Conservation (phyloP, 1,284 basidiomycete genomes). For the Trametes versicolor region DNA sequence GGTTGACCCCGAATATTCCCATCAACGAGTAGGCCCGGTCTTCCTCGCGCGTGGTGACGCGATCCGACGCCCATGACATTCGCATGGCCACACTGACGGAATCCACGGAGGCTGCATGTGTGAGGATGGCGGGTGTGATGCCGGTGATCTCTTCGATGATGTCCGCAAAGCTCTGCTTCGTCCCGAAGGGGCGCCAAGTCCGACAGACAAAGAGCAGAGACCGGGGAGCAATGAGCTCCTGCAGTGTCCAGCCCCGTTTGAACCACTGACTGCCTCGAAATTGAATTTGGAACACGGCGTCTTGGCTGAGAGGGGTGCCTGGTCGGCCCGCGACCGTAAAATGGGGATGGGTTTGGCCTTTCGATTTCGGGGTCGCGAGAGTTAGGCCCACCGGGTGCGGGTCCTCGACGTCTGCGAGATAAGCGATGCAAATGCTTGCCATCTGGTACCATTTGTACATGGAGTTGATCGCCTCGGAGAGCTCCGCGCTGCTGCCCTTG, state of each 20-base stretch:
- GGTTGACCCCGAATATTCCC: conserved; percentile 13
- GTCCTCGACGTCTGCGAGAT: conserved; percentile 15
- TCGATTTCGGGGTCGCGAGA: too few species aligned
- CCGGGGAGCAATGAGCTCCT: conserved; percentile 12
- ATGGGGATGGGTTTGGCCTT: background rate
- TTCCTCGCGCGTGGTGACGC: background rate
- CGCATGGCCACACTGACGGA: conserved; percentile 5
- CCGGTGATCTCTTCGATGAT: conserved; percentile 7
- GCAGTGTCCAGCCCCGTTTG: background rate
- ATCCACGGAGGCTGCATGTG: background rate
- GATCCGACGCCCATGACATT: conserved; percentile 1
- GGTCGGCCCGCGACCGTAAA: background rate
- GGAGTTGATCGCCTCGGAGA: conserved; percentile 18
- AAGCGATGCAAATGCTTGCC: conserved; percentile 16
- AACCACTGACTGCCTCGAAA: conserved; percentile 3
- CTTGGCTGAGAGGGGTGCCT: background rate
- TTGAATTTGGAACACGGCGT: background rate
- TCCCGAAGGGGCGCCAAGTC: conserved; percentile 9
- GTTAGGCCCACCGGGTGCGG: background rate
- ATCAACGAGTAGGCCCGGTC: conserved; percentile 17
- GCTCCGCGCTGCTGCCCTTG: conserved; percentile 20
- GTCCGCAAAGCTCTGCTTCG: conserved; percentile 7
- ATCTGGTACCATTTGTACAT: conserved; percentile 18
- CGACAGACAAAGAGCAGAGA: conserved; percentile 7
- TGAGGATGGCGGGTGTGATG: conserved; percentile 6